Evolutionary conservation across 192 early-diverging fungal genomes (phyloP), one percentile per base, ranked within the genome.

Genomic region (Geranomyces michiganensis): DNA sequence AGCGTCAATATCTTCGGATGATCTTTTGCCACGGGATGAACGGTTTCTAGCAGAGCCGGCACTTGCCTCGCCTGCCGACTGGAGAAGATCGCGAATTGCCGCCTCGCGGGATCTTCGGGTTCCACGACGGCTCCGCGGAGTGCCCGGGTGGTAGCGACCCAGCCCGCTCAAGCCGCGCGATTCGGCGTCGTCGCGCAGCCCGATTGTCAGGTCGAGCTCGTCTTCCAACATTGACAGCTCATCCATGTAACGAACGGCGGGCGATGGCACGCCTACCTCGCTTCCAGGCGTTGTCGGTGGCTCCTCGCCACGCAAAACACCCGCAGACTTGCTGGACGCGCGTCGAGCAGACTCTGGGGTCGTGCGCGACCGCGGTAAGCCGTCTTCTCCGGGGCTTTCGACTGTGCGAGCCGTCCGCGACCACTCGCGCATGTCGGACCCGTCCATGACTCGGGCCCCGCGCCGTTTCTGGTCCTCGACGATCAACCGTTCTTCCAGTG

Each of bases 191-290:
- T 79, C 78, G 6, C 61, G 60, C 44, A 70, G 47, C n/a, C 71
- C 73, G 29, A 76, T 78, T 13, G 78, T 67, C 10, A 72, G 53
- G 63, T 86, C 84, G 0, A 86, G 67, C 46, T 86, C 81, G 24
- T 79, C 60, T 45, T 86, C 84, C 53, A 86, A 55, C 29, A 68
- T 63, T 3, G 78, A 70, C 1, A 86, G 61, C 43, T 86, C 76
- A 33, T 83, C 75, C 65, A 83, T 77, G 58, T 81, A 82, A 17
- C 66, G 69, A 30, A 78, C 75, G 15, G 77, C 73, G 13, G 68
- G 36, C 9, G 75, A 74, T 33, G 58, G 17, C 21, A 46, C 66
- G 32, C 62, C 70, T 15, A 30, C 47, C 46, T 73, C 71, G 8
- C 22, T 41, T 41, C 36, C 26, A 10, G 58, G n/a, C n/a, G n/a